Conservation (phyloP, 345 rosid species). For the Linum trigynum region DNA sequence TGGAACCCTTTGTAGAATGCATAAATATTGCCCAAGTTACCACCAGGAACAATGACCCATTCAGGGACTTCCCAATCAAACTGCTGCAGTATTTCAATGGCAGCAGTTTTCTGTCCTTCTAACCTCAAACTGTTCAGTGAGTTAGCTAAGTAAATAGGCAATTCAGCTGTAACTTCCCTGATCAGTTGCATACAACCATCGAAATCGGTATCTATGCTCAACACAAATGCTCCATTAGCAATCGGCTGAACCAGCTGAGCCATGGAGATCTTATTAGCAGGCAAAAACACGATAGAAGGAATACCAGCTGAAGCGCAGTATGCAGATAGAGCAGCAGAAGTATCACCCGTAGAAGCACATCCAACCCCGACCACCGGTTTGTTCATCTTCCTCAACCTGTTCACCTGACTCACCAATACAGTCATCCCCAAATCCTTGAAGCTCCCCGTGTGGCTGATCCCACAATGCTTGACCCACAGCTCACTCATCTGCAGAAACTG, state of each 20-base stretch:
- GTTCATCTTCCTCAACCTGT: constrained; percentile 61
- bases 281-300: constrained; percentile 80
- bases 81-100: constrained; percentile 86
- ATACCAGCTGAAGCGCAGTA: constrained; percentile 86
- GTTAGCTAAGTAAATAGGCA: constrained; percentile 80
- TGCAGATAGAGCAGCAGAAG: constrained; percentile 82
- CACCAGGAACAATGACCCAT: constrained; percentile 96
- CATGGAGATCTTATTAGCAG: constrained; percentile 78
- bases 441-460: constrained; percentile 87
- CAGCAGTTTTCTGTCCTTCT: constrained; percentile 92
- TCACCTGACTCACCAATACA: constrained; percentile 85
- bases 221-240: constrained; percentile 84
- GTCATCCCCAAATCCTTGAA: constrained; percentile 94
- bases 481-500: constrained; percentile 68
- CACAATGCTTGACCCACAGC: constrained; percentile 92
- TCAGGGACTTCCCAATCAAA: constrained; percentile 91
- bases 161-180: constrained; percentile 65
- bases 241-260: constrained; percentile 92
- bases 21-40: constrained; percentile 81
- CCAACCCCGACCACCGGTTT: constrained; percentile 79
- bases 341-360: constrained; percentile 91
- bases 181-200: constrained; percentile 91
- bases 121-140: constrained; percentile 76
- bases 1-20: constrained; percentile 88
- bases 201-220: constrained; percentile 82